Evolutionary conservation across 2,329 filamentous ascomycete genomes (phyloP), one percentile per base, ranked within the genome.

Genomic region (Stagonosporopsis tanaceti): DNA sequence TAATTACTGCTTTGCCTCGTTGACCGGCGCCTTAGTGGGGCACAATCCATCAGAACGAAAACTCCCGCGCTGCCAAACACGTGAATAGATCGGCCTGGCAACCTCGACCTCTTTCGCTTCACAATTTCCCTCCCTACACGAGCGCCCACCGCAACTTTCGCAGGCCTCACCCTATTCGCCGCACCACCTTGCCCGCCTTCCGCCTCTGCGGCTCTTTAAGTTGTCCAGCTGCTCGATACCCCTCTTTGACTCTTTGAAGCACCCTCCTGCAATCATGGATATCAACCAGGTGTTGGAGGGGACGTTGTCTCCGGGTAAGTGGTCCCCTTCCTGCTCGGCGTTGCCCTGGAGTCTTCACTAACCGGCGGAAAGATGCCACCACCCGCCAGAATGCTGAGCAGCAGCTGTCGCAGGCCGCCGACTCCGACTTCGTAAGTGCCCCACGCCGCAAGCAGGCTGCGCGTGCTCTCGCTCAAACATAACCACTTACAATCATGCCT

Each of bases 241-340:
- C 67, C 57, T 64, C 63, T 63, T 62, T 65, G 57, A 61, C 35
- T 56, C 63, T 56, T 57, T 50, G 52, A 62, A 60, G 57, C 64
- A 57, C 70, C 70, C 71, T 71, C 69, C 67, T 66, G 63, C 75
- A 79, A 92, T 87, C 83, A 93, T 96, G 90, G 92, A 98, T 84
- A 96, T 98, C 84, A 96, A 94, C 84, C 90, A 93, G 83, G 94
- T 99, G 84, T 90, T 99, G 84, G 88, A 92, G 81, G 94, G 93
- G 84, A 98, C 95, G 79, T 88, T 98, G 82, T 96, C 93, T 76
- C 86, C 93, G 77, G 94, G 95, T 98, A 83, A 79, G 90, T 73
- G 54, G 45, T 53, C 62, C 50, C 48, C 40, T 20, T 50, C 50
- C 47, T 55, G 41, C 53, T 37, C 46, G 54, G 47, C 62, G 53